A percentile compares a stretch with the other conserved stretches of the same genome.
These are phyloP conservation scores for Comarum palustre DNA, from an alignment of 306 rosid species.

Conservation along the genomic window DNA sequence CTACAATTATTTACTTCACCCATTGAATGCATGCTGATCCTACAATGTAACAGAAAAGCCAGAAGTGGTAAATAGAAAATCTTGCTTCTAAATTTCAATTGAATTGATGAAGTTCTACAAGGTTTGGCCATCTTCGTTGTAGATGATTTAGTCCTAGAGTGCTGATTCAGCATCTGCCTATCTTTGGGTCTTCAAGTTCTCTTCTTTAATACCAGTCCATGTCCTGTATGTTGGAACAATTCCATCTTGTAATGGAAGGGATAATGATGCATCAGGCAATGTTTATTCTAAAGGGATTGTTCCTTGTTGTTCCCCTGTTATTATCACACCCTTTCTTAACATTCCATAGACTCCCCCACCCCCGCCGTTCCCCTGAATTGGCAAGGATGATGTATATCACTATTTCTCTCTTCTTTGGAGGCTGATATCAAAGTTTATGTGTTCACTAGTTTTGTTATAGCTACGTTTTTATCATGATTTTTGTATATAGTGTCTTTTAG, in stretches of 20 bases:
- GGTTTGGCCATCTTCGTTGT: not conserved
- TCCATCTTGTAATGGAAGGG: not conserved
- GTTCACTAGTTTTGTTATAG: not conserved
- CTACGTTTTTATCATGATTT: not conserved
- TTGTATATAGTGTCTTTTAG: not conserved
- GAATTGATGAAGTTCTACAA: not conserved
- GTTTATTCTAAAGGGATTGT: not conserved
- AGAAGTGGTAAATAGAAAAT: not conserved
- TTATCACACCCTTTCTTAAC: not conserved
- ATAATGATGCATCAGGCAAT: not conserved
- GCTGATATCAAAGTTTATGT: not conserved
- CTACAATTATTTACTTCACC: not conserved
- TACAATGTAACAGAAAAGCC: not conserved
- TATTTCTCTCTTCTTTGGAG: not conserved
- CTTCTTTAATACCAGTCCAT: not conserved
- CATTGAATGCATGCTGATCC: not conserved
- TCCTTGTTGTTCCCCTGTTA: not conserved
- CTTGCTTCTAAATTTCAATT: not conserved
- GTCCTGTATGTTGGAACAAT: not conserved
- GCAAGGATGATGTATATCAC: not conserved
- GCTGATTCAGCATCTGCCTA: not conserved
- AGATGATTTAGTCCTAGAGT: not conserved
- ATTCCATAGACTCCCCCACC: not conserved
- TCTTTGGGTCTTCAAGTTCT: not conserved
- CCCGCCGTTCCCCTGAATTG: not conserved